Evolutionary conservation across 2,329 filamentous ascomycete genomes (phyloP).

Genomic region (Fusarium sororula): DNA sequence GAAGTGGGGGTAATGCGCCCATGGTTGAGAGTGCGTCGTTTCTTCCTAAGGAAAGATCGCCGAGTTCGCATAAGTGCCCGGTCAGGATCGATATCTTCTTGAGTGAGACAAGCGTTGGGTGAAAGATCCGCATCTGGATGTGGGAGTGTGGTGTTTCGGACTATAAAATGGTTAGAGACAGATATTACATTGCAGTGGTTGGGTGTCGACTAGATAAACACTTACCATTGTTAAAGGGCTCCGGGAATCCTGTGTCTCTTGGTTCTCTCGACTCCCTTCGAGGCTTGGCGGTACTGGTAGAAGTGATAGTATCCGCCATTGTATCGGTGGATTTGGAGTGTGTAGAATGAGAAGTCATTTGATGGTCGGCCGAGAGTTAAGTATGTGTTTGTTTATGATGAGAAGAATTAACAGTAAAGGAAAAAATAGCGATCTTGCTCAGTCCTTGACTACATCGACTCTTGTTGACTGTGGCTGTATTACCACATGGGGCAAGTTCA

Average conservation of each 20-base stretch:
- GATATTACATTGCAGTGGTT: neutral
- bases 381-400: neutral
- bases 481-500: slow-evolving; percentile 38
- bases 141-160: slow-evolving; percentile 67
- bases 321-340: slow-evolving; percentile 36
- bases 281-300: slow-evolving; percentile 35
- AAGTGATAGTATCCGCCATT: slow-evolving; percentile 42
- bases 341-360: slow-evolving; percentile 11
- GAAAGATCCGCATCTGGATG: slow-evolving; percentile 70
- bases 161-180: slow-evolving; percentile 42
- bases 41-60: slow-evolving; percentile 58
- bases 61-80: slow-evolving; percentile 55
- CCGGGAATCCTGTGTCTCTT: slow-evolving; percentile 62
- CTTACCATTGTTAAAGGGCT: slow-evolving; percentile 59
- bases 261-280: slow-evolving; percentile 43
- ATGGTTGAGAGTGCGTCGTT: slow-evolving; percentile 55
- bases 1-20: slow-evolving; percentile 54
- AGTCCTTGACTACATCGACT: slow-evolving; percentile 34
- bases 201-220: slow-evolving; percentile 4
- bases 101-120: slow-evolving; percentile 64
- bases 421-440: slow-evolving; percentile 1
- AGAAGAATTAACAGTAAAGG: neutral
- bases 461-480: neutral
- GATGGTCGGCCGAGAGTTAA: neutral
- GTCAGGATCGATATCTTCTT: slow-evolving; percentile 60